Percentiles rank a stretch among this genome's conserved stretches.
These are phyloP conservation scores for Kentomonas sorsogonicus DNA, from an alignment of 208 protist genomes.

Conservation along the genomic window DNA sequence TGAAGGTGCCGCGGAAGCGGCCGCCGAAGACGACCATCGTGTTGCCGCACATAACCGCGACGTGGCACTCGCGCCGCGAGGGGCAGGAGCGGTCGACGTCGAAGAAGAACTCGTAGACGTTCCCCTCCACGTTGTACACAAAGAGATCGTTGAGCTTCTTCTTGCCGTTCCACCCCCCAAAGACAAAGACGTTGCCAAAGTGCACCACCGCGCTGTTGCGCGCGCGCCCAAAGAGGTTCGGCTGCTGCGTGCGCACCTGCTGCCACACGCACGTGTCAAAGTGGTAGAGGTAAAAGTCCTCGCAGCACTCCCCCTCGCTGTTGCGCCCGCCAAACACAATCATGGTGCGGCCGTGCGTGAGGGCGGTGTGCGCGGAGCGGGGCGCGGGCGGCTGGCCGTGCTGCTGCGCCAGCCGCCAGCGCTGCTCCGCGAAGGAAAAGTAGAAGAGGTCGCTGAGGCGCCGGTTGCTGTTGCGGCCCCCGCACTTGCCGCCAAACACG, in stretches of 20 bases:
- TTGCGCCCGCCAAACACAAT: slow-evolving; percentile 85
- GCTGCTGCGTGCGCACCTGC: slow-evolving; percentile 28
- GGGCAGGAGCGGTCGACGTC: slow-evolving; percentile 66
- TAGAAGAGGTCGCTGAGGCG: slow-evolving; percentile 66
- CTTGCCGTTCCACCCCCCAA: slow-evolving; percentile 85
- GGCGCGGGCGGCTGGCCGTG: slow-evolving; percentile 38
- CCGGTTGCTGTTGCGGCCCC: slow-evolving; percentile 83
- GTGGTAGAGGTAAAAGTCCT: slow-evolving; percentile 80
- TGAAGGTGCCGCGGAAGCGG: slow-evolving; percentile 81
- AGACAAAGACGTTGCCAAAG: slow-evolving; percentile 74
- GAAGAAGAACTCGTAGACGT: slow-evolving; percentile 51
- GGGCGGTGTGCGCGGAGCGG: slow-evolving; percentile 80
- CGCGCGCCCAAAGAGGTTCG: slow-evolving; percentile 67
- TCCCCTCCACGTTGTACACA: slow-evolving; percentile 75
- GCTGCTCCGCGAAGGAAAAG: slow-evolving; percentile 28
- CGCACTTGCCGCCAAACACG: slow-evolving; percentile 87
- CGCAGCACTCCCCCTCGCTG: slow-evolving; percentile 69
- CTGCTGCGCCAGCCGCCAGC: slow-evolving; percentile 51
- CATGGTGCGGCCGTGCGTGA: slow-evolving; percentile 81
- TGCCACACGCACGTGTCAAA: slow-evolving; percentile 78
- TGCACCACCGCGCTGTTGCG: slow-evolving; percentile 83
- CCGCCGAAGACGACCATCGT: slow-evolving; percentile 88
- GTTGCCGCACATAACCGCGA: slow-evolving; percentile 78
- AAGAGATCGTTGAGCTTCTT: slow-evolving; percentile 88
- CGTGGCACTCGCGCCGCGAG: slow-evolving; percentile 78